A percentile compares a stretch with the other conserved stretches of the same genome.
phyloP scores from a whole-genome alignment of 2,329 filamentous ascomycete species.

The Pseudonectria foliicola region DNA sequence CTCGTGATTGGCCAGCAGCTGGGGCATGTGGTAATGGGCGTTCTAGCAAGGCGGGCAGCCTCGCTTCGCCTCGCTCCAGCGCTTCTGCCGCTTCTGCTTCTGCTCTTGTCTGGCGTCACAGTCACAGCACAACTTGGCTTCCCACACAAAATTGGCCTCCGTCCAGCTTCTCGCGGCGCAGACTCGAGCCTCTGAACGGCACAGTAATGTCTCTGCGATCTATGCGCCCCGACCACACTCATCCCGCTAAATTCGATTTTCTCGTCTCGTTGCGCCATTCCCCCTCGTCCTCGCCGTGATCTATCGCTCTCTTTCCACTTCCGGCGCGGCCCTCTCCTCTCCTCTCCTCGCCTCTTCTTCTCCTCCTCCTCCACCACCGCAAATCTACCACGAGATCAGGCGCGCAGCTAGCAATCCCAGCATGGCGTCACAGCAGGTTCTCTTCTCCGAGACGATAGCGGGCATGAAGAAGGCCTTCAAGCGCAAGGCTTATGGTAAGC shows the following conservation, averaged over 20 bases:
- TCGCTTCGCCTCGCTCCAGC: slow-evolving; percentile 20
- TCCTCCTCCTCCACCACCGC: slow-evolving; percentile 6
- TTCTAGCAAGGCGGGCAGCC: slow-evolving; percentile 24
- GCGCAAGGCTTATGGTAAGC: slow-evolving; percentile 52
- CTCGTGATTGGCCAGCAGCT: slow-evolving; percentile 12
- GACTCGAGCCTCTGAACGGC: slow-evolving; percentile 5
- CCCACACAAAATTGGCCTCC: no score
- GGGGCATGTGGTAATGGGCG: slow-evolving; percentile 24
- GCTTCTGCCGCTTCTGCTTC: neutral
- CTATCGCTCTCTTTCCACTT: neutral
- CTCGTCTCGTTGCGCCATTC: slow-evolving; percentile 1
- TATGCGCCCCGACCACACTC: neutral
- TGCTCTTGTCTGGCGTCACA: no score
- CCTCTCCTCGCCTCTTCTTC: slow-evolving; percentile 10
- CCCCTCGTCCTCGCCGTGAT: slow-evolving; percentile 4
- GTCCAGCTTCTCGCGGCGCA: slow-evolving; percentile 18
- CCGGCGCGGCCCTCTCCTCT: slow-evolving; percentile 10
- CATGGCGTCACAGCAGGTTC: slow-evolving; percentile 49
- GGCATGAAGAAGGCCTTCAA: slow-evolving; percentile 63
- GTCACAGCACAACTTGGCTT: no score
- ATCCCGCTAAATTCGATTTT: slow-evolving; percentile 5
- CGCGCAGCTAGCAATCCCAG: slow-evolving; percentile 4
- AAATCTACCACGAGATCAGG: slow-evolving; percentile 5
- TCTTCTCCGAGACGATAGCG: slow-evolving; percentile 59
- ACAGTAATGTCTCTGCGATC: neutral